A percentile compares a stretch with the other conserved stretches of the same genome.
Evolutionary conservation across 2,329 filamentous ascomycete genomes (phyloP).

Genomic region (Pseudogymnoascus sp.): DNA sequence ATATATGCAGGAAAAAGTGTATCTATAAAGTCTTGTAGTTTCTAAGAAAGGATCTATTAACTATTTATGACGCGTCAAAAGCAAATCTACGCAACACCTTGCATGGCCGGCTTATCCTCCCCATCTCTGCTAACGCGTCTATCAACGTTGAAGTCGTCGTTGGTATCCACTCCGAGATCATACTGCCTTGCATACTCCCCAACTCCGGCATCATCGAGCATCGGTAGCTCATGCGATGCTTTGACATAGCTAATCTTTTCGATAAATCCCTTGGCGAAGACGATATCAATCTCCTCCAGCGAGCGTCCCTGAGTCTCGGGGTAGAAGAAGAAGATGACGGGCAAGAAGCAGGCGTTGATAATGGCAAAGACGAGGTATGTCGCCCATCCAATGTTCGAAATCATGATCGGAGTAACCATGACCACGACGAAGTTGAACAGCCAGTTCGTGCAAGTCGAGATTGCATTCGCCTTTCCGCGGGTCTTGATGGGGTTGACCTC

Average conservation of each 20-base stretch:
- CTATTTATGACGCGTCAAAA: no score
- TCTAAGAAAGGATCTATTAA: no score
- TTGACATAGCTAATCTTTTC: constrained; percentile 56
- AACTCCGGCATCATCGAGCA: not conserved
- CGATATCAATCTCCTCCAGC: constrained; percentile 21
- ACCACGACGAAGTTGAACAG: constrained; percentile 3
- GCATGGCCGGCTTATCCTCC: no score
- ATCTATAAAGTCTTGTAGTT: no score
- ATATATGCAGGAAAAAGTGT: no score
- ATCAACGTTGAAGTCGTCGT: no score
- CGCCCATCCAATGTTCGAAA: constrained; percentile 3
- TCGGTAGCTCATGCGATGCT: not conserved
- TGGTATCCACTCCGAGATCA: not conserved
- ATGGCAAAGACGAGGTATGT: constrained; percentile 2
- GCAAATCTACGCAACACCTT: no score
- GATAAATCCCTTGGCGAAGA: constrained; percentile 23
- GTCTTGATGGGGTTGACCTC: constrained; percentile 3
- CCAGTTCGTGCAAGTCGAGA: constrained; percentile 7
- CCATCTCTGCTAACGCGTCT: no score
- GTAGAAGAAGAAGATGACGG: constrained; percentile 38
- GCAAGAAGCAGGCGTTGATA: constrained; percentile 36
- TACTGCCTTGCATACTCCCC: not conserved
- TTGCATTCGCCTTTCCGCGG: not conserved
- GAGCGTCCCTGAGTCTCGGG: constrained; percentile 51
- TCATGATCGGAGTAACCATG: constrained; percentile 4